phyloP scores from a whole-genome alignment of 129 eudicot species.

The Flaveria ramosissima region DNA sequence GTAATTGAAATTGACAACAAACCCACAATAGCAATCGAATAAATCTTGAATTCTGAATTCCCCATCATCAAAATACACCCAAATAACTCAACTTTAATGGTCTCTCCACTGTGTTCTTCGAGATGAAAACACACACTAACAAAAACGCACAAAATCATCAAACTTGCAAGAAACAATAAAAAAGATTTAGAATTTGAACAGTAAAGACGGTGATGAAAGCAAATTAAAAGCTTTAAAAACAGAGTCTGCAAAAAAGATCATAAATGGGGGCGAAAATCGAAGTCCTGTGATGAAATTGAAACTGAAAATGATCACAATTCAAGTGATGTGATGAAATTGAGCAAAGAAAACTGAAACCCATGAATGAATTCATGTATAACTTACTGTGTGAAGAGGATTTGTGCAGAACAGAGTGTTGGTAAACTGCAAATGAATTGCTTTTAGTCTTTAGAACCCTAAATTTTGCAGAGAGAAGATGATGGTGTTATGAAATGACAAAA shows the following conservation, averaged over 20 bases:
- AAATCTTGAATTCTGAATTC: constrained; percentile 34
- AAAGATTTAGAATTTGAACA: background rate
- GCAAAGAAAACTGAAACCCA: background rate
- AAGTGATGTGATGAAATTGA: background rate
- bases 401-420: background rate
- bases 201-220: background rate
- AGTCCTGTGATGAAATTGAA: background rate
- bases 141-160: background rate
- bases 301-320: background rate
- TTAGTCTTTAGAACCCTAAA: background rate
- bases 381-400: background rate
- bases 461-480: constrained; percentile 8
- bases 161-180: background rate
- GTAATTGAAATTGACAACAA: constrained; percentile 37
- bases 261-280: background rate
- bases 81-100: constrained; percentile 25
- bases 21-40: constrained; percentile 31
- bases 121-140: background rate
- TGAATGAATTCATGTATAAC: background rate
- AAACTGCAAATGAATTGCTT: background rate
- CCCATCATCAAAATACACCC: constrained; percentile 42
- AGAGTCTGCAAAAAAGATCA: background rate
- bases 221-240: background rate
- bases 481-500: background rate
- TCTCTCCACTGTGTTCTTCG: constrained; percentile 12